Evolutionary conservation across 1,284 basidiomycete species (phyloP).

Genomic region (Trichosporon ovoides): DNA sequence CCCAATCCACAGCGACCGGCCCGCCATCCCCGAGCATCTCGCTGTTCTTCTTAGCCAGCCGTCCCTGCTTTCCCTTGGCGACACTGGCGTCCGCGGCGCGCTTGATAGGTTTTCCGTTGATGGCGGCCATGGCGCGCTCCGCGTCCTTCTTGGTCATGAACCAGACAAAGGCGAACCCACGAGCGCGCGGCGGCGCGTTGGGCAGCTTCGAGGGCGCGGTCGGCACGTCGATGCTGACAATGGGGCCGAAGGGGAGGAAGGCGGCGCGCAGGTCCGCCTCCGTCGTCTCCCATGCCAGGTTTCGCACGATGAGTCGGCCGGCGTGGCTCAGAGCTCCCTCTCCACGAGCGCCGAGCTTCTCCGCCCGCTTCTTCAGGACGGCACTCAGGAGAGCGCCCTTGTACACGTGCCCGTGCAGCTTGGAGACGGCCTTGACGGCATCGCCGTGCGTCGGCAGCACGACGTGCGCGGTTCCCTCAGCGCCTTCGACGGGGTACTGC

Average conservation of each 20-base stretch:
- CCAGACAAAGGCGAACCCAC: constrained; percentile 96
- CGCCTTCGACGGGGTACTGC: constrained; percentile 58
- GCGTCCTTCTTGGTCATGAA: constrained; percentile 82
- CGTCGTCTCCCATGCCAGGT: constrained; percentile 73
- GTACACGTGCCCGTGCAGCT: constrained; percentile 89
- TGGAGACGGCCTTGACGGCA: constrained; percentile 68
- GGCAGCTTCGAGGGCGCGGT: constrained; percentile 51
- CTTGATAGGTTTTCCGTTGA: constrained; percentile 71
- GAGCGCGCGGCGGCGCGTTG: constrained; percentile 53
- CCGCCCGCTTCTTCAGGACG: constrained; percentile 82
- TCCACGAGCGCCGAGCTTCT: constrained; percentile 54
- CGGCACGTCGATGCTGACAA: constrained; percentile 80
- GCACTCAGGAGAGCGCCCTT: constrained; percentile 81
- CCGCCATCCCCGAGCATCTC: constrained; percentile 55
- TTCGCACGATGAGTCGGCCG: constrained; percentile 84
- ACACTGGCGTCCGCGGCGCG: constrained; percentile 35
- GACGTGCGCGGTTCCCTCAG: constrained; percentile 57
- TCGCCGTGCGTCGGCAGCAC: constrained; percentile 67
- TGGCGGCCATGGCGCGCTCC: constrained; percentile 70
- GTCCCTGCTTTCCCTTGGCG: constrained; percentile 45
- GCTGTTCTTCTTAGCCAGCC: constrained; percentile 29
- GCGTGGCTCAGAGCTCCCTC: constrained; percentile 53
- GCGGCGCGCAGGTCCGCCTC: constrained; percentile 80
- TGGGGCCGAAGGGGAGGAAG: constrained; percentile 83
- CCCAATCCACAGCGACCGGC: constrained; percentile 94